phyloP scores from a whole-genome alignment of 129 eudicot species.

The Heracleum sosnowskyi region DNA sequence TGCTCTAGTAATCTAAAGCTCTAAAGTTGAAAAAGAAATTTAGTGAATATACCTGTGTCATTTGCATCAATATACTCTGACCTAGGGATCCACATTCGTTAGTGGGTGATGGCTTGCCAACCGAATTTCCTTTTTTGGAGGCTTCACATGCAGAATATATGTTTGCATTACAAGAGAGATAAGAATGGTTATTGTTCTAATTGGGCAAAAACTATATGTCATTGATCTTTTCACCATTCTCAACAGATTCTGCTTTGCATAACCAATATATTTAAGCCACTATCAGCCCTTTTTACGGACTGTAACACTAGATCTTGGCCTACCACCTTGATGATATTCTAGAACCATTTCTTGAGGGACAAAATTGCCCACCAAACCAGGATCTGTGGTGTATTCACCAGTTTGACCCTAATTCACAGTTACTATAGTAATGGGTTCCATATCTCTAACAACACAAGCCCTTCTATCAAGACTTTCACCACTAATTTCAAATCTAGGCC shows the following conservation, averaged over 20 bases:
- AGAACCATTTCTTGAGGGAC: slow-evolving; percentile 78
- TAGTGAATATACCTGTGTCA: slow-evolving; percentile 36
- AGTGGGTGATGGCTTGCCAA: slow-evolving; percentile 46
- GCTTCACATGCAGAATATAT: slow-evolving; percentile 67
- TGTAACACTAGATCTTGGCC: slow-evolving; percentile 55
- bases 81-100: slow-evolving; percentile 57
- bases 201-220: slow-evolving; percentile 38
- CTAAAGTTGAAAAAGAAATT: neutral
- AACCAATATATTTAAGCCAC: slow-evolving; percentile 73
- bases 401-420: slow-evolving; percentile 85
- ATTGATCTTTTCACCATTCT: slow-evolving; percentile 78
- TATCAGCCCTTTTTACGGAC: slow-evolving; percentile 67
- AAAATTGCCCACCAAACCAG: slow-evolving; percentile 64
- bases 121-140: slow-evolving; percentile 79
- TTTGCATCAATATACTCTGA: slow-evolving; percentile 41
- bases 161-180: slow-evolving; percentile 88
- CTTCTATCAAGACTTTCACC: slow-evolving; percentile 94
- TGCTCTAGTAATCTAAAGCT: neutral
- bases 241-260: slow-evolving; percentile 74
- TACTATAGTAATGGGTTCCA: slow-evolving; percentile 69
- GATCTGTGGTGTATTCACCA: slow-evolving; percentile 61
- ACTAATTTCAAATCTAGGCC: slow-evolving; percentile 65
- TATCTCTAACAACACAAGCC: slow-evolving; percentile 77
- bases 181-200: slow-evolving; percentile 66
- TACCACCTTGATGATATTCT: slow-evolving; percentile 69